A percentile compares a stretch with the other conserved stretches of the same genome.
These are phyloP conservation scores for Thalassiosira ordinaria DNA, from an alignment of 352 stramenopile species.

Conservation along the genomic window DNA sequence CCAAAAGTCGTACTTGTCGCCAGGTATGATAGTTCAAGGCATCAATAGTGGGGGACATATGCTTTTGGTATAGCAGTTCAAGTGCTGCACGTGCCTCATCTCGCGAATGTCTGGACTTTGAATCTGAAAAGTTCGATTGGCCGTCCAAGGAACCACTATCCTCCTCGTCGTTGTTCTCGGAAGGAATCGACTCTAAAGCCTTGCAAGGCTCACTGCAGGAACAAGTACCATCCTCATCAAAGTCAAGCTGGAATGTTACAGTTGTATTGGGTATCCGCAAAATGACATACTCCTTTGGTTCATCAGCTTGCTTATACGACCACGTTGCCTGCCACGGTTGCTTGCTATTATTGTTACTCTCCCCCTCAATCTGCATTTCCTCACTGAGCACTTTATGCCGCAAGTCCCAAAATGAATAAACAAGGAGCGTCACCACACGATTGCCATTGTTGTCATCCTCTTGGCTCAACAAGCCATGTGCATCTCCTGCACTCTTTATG, in stretches of 20 bases:
- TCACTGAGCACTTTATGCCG: slow-evolving; percentile 12
- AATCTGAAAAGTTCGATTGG: slow-evolving; percentile 3
- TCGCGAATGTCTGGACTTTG: slow-evolving; percentile 1
- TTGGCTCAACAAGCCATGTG: neutral
- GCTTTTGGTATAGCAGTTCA: slow-evolving; percentile 32
- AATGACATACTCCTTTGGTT: slow-evolving; percentile 10
- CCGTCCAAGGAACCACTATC: neutral
- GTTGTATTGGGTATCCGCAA: slow-evolving; percentile 24
- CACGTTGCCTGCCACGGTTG: slow-evolving; percentile 12
- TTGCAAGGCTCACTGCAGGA: slow-evolving; percentile 28
- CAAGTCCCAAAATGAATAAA: slow-evolving; percentile 42
- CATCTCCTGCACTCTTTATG: slow-evolving; percentile 11
- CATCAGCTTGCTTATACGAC: neutral
- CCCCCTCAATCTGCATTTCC: neutral
- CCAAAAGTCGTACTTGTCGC: slow-evolving; percentile 24
- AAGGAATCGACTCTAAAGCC: slow-evolving; percentile 7
- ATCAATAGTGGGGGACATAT: slow-evolving; percentile 23
- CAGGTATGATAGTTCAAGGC: slow-evolving; percentile 37
- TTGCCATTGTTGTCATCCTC: neutral
- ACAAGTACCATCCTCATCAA: slow-evolving; percentile 36
- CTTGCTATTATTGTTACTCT: neutral
- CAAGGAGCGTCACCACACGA: slow-evolving; percentile 21
- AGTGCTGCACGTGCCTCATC: slow-evolving; percentile 15
- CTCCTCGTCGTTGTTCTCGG: neutral
- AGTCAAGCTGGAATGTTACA: slow-evolving; percentile 29